Evolutionary conservation across 192 early-diverging fungal species (phyloP).

Genomic region (Linnemannia zychae): DNA sequence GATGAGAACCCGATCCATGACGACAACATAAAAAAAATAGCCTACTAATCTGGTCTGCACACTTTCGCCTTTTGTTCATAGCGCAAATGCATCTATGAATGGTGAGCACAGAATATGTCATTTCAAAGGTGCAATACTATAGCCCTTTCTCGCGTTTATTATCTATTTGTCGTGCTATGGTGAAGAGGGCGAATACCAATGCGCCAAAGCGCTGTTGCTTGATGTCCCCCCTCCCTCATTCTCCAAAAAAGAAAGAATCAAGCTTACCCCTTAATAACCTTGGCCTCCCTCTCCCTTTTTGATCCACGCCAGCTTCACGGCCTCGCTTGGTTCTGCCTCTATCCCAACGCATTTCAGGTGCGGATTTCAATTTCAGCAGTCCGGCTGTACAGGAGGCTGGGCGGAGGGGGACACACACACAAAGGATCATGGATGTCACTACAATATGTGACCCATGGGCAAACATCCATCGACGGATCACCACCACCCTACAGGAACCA

Average conservation of each 20-base stretch:
- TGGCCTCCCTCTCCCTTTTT: constrained; percentile 1
- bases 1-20: neutral
- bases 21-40: neutral
- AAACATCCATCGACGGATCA: constrained; percentile 37
- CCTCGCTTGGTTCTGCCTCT: constrained; percentile 30
- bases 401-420: neutral
- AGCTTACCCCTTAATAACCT: neutral
- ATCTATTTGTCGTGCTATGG: no score
- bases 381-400: neutral
- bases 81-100: neutral
- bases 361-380: constrained; percentile 10
- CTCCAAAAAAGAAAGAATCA: no score
- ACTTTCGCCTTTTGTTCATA: neutral
- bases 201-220: no score
- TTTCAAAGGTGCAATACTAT: neutral
- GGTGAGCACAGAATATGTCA: neutral
- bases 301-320: neutral
- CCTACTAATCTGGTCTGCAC: neutral
- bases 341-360: constrained; percentile 40
- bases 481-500: constrained; percentile 5
- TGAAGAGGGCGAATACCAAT: no score
- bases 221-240: no score
- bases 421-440: constrained; percentile 1
- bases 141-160: no score
- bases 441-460: no score